These are phyloP conservation scores for Cladophialophora carrionii DNA, from an alignment of 2,329 filamentous ascomycete genomes.

Conservation along the genomic window DNA sequence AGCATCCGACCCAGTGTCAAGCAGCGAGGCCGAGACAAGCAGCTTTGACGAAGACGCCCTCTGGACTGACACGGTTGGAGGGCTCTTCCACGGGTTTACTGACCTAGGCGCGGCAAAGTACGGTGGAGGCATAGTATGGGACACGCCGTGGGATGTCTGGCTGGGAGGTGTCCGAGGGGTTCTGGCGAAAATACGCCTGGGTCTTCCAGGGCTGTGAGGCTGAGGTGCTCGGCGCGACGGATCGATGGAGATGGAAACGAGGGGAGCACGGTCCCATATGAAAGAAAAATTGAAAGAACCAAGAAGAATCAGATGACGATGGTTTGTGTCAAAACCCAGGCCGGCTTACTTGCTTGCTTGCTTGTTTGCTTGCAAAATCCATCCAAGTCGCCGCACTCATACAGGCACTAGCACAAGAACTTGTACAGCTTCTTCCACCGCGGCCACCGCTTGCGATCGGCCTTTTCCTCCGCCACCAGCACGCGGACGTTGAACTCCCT, in stretches of 20 bases:
- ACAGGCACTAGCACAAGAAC: conserved; percentile 62
- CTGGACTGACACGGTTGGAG: conserved; percentile 51
- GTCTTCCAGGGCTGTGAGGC: conserved; percentile 27
- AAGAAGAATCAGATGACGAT: not conserved
- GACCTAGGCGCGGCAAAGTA: conserved; percentile 39
- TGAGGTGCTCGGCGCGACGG: conserved; percentile 33
- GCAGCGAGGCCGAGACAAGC: conserved; percentile 25
- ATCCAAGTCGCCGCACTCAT: not conserved
- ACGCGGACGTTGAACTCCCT: conserved; percentile 80
- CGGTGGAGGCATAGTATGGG: conserved; percentile 51
- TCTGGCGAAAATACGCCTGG: conserved; percentile 42
- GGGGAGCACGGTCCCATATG: conserved; percentile 24
- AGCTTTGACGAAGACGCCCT: conserved; percentile 52
- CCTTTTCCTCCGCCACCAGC: conserved; percentile 76
- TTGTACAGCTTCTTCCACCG: conserved; percentile 77
- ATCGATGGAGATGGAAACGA: conserved; percentile 31
- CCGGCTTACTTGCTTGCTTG: not conserved
- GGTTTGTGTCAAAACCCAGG: not conserved
- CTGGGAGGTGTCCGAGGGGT: conserved; percentile 51
- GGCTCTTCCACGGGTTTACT: conserved; percentile 51
- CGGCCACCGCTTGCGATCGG: conserved; percentile 73
- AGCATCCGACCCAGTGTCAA: no score
- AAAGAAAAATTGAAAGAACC: not conserved
- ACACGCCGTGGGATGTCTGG: conserved; percentile 47
- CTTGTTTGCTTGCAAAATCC: not conserved